These are phyloP conservation scores for Arthrobotrys conoides DNA, from an alignment of 2,329 filamentous ascomycete species.

Conservation along the genomic window DNA sequence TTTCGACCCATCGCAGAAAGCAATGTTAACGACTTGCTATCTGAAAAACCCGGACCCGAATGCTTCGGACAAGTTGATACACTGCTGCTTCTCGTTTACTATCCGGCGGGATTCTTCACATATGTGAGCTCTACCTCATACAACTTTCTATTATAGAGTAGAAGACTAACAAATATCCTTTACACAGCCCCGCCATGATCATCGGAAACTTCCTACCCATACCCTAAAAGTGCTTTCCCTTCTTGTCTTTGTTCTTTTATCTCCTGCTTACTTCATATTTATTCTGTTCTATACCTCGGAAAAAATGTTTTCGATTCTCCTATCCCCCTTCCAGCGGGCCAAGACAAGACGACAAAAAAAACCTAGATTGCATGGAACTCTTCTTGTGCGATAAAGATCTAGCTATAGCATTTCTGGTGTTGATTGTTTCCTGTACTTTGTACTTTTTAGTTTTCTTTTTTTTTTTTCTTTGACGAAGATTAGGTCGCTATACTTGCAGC, in stretches of 20 bases:
- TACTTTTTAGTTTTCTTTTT: constrained; percentile 1
- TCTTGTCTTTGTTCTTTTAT: constrained; percentile 62
- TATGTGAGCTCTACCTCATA: constrained; percentile 77
- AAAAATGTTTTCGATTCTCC: constrained; percentile 4
- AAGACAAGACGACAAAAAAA: constrained; percentile 22
- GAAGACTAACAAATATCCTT: constrained; percentile 64
- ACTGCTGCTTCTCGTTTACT: constrained; percentile 98
- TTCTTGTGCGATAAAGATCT: constrained; percentile 25
- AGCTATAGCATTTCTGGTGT: constrained; percentile 51
- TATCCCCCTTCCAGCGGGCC: neutral
- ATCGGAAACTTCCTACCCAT: constrained; percentile 97
- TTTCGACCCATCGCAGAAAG: constrained; percentile 93
- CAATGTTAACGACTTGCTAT: constrained; percentile 91
- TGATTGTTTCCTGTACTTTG: constrained; percentile 15
- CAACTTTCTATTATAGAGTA: neutral
- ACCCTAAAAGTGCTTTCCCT: constrained; percentile 70
- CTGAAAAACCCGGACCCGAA: constrained; percentile 83
- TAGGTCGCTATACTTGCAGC: constrained; percentile 28
- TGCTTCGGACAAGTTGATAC: constrained; percentile 80
- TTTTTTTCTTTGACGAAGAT: constrained; percentile 7
- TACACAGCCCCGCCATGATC: constrained; percentile 85
- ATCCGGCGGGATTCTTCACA: constrained; percentile 95
- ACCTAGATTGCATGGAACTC: constrained; percentile 45
- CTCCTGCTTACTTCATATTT: constrained; percentile 8
- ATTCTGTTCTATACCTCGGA: constrained; percentile 13